Conservation (phyloP, 768 basidiomycete species). For the Mycena alexandri region DNA sequence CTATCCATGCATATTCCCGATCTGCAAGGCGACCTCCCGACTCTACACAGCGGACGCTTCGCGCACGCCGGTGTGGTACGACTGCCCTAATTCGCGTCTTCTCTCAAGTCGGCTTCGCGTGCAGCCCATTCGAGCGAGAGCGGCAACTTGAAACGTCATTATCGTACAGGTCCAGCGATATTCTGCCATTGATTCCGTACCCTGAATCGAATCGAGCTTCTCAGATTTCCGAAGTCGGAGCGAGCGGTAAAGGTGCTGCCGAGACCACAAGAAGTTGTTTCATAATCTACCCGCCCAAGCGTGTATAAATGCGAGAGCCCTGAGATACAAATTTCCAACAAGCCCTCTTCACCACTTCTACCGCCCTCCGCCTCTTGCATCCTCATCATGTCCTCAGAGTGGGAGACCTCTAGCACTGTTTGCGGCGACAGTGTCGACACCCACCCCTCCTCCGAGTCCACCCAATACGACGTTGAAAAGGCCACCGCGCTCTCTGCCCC, state of each 20-base stretch:
- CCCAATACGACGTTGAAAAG: slow-evolving; percentile 25
- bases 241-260: slow-evolving; percentile 23
- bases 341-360: background rate
- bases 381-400: slow-evolving; percentile 34
- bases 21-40: slow-evolving; percentile 24
- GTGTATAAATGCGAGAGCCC: slow-evolving; percentile 26
- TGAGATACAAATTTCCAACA: slow-evolving; percentile 9
- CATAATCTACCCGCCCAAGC: slow-evolving; percentile 9
- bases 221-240: slow-evolving; percentile 32
- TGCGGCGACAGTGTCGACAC: slow-evolving; percentile 38
- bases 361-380: background rate
- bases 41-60: slow-evolving; percentile 4
- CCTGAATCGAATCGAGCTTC: slow-evolving; percentile 29
- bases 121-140: slow-evolving; percentile 19
- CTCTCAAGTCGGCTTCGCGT: slow-evolving; percentile 23
- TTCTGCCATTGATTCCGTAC: slow-evolving; percentile 34
- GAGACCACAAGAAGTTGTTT: slow-evolving; percentile 23
- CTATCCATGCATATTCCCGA: slow-evolving; percentile 26
- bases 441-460: slow-evolving; percentile 26
- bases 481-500: background rate
- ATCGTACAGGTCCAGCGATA: slow-evolving; percentile 19
- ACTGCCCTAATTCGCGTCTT: slow-evolving; percentile 15
- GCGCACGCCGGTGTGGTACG: slow-evolving; percentile 22
- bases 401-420: slow-evolving; percentile 42
- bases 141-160: slow-evolving; percentile 34